phyloP scores from a whole-genome alignment of 805 yeast species.

The Brettanomyces custersianus region DNA sequence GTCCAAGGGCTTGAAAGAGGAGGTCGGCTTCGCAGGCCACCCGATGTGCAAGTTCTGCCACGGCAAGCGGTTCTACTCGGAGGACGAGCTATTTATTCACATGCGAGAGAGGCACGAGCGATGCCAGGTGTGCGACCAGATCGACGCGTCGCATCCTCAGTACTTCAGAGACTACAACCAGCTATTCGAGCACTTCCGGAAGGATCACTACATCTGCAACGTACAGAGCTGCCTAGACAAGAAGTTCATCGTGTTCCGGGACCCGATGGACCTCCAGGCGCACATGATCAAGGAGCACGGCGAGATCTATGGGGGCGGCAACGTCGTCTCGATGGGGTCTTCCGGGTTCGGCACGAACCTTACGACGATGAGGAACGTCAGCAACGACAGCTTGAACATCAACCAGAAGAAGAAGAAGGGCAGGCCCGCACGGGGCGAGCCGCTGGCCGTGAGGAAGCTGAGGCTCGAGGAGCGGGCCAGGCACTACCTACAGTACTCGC shows the following conservation, averaged over 20 bases:
- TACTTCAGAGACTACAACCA: slow-evolving; percentile 73
- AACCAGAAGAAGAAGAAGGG: slow-evolving; percentile 9
- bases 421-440: slow-evolving; percentile 22
- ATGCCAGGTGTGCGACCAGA: slow-evolving; percentile 82
- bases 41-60: slow-evolving; percentile 81
- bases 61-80: slow-evolving; percentile 70
- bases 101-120: slow-evolving; percentile 78
- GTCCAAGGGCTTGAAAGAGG: slow-evolving; percentile 56
- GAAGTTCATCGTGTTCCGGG: slow-evolving; percentile 85
- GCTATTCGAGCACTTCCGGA: slow-evolving; percentile 65
- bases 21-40: slow-evolving; percentile 76
- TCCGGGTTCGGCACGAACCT: slow-evolving; percentile 34
- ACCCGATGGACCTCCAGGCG: slow-evolving; percentile 76
- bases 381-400: slow-evolving; percentile 1
- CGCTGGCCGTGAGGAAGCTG: slow-evolving; percentile 40
- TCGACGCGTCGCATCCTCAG: slow-evolving; percentile 51
- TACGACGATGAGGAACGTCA: slow-evolving; percentile 38
- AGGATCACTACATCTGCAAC: slow-evolving; percentile 68
- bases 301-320: slow-evolving; percentile 28
- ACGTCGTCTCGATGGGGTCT: slow-evolving; percentile 22
- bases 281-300: slow-evolving; percentile 78
- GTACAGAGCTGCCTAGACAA: slow-evolving; percentile 75
- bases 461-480: slow-evolving; percentile 81
- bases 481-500: slow-evolving; percentile 57
- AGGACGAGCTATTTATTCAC: slow-evolving; percentile 77